A percentile compares a stretch with the other conserved stretches of the same genome.
Evolutionary conservation across 2,329 filamentous ascomycete species (phyloP).

Genomic region (Fusarium poae): DNA sequence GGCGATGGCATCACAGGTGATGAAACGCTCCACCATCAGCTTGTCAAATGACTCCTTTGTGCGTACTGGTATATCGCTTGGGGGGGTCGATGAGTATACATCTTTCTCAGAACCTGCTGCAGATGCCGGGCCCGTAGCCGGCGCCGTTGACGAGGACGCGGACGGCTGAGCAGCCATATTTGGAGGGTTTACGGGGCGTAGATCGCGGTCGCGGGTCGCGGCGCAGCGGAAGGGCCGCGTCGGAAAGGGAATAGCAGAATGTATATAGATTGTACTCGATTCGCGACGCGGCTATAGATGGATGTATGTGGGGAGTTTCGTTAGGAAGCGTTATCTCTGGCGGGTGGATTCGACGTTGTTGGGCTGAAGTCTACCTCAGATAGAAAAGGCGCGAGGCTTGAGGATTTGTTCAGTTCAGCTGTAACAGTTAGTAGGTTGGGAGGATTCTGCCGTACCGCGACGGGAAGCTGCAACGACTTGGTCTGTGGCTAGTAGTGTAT

Average conservation of each 20-base stretch:
- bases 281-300: constrained; percentile 27
- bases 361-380: constrained; percentile 22
- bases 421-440: constrained; percentile 26
- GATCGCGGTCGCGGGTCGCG: constrained; percentile 47
- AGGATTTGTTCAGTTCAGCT: constrained; percentile 34
- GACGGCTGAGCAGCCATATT: constrained; percentile 62
- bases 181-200: constrained; percentile 39
- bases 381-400: constrained; percentile 39
- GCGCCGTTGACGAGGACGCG: constrained; percentile 53
- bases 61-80: constrained; percentile 58
- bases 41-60: constrained; percentile 69
- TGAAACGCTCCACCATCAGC: constrained; percentile 67
- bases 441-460: constrained; percentile 49
- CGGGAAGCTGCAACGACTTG: constrained; percentile 6
- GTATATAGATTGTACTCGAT: constrained; percentile 31
- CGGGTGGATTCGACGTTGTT: constrained; percentile 26
- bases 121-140: constrained; percentile 52
- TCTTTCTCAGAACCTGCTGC: constrained; percentile 52
- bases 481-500: constrained; percentile 12
- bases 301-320: not conserved
- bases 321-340: constrained; percentile 25
- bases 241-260: constrained; percentile 47
- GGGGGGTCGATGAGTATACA: constrained; percentile 35
- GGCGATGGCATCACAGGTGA: constrained; percentile 67
- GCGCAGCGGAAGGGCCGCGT: constrained; percentile 56